These are phyloP conservation scores for Protostelium mycophagum DNA, from an alignment of 78 protist species.

Conservation along the genomic window DNA sequence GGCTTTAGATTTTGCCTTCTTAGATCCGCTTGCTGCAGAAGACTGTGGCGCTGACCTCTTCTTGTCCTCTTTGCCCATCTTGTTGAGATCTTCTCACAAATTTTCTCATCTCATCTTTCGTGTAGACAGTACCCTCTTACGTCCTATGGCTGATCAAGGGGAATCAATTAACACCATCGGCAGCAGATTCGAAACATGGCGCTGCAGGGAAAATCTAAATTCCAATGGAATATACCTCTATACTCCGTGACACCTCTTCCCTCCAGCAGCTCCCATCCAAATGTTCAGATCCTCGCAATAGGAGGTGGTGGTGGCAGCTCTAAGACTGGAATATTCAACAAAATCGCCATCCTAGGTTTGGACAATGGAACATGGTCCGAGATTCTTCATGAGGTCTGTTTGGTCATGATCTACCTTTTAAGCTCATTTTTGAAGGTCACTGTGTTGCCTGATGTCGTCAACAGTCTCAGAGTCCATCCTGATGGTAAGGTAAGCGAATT, in stretches of 20 bases:
- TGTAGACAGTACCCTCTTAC: too few species aligned
- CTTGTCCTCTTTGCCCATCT: too few species aligned
- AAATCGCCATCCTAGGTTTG: not conserved
- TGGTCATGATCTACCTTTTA: not conserved
- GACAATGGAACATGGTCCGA: not conserved
- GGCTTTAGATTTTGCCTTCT: too few species aligned
- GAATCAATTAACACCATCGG: too few species aligned
- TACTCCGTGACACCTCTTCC: not conserved
- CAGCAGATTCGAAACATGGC: too few species aligned
- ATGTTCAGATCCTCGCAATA: not conserved
- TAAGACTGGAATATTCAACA: not conserved
- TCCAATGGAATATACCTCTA: not conserved
- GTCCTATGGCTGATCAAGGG: too few species aligned
- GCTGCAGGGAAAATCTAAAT: not conserved
- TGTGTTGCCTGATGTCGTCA: not conserved
- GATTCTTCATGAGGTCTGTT: not conserved
- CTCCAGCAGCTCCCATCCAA: not conserved
- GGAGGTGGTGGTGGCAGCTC: not conserved
- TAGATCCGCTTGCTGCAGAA: too few species aligned
- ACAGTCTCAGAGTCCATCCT: not conserved
- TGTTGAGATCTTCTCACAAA: too few species aligned
- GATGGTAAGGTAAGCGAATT: not conserved
- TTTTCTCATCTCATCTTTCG: too few species aligned
- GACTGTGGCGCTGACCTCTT: too few species aligned
- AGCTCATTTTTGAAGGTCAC: not conserved